These are phyloP conservation scores for Penicillium paxilli DNA, from an alignment of 495 filamentous ascomycete genomes.

Conservation along the genomic window DNA sequence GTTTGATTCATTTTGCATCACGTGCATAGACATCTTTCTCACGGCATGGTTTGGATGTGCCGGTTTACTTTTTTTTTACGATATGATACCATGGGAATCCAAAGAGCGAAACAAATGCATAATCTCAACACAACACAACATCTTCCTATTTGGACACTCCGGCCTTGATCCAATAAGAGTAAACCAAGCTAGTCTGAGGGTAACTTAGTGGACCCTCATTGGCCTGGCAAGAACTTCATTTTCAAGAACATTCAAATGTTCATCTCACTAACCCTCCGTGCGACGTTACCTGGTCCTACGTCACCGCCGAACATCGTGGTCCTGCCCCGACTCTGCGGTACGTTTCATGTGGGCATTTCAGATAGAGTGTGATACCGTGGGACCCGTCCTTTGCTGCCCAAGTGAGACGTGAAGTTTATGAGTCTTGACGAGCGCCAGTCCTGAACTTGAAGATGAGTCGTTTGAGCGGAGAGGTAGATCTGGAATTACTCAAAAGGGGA, in stretches of 20 bases:
- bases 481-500: not conserved
- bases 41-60: constrained; percentile 20
- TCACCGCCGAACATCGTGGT: not conserved
- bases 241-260: not conserved
- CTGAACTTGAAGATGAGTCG: no score
- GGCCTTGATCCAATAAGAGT: not conserved
- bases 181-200: not conserved
- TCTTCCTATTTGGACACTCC: not conserved
- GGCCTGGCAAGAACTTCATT: not conserved
- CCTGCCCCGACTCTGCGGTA: constrained; percentile 7
- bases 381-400: constrained; percentile 16
- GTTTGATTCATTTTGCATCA: constrained; percentile 9
- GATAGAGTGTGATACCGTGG: constrained; percentile 4
- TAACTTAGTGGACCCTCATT: not conserved
- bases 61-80: constrained; percentile 18
- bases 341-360: constrained; percentile 9
- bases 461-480: not conserved
- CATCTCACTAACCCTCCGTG: constrained; percentile 5
- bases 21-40: constrained; percentile 26
- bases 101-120: constrained; percentile 11
- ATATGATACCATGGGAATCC: constrained; percentile 28
- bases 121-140: not conserved
- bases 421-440: constrained; percentile 6
- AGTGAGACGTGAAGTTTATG: constrained; percentile 13
- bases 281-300: constrained; percentile 20